These are phyloP conservation scores for Olyra latifolia DNA, from an alignment of 176 grass and related monocot genomes.

Conservation along the genomic window DNA sequence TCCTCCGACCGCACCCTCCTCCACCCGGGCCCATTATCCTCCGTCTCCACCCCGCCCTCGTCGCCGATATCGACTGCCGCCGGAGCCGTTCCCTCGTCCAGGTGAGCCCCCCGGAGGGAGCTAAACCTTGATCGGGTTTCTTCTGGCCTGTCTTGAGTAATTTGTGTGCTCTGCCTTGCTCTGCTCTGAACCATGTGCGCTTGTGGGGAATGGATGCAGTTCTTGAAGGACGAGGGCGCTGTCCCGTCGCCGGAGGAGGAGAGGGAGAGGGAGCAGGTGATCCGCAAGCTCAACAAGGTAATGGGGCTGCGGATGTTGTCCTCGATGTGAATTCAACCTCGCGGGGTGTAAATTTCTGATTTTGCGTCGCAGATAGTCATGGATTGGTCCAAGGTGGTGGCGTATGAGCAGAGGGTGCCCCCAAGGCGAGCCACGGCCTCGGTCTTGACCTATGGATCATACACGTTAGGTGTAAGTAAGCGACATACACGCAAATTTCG, in stretches of 20 bases:
- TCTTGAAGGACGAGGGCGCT: constrained; percentile 42
- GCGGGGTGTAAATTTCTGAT: neutral
- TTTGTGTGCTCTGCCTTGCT: neutral
- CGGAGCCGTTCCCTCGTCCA: constrained; percentile 48
- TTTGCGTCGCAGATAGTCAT: constrained; percentile 47
- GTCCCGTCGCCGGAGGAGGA: constrained; percentile 56
- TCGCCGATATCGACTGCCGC: constrained; percentile 41
- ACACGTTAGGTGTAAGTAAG: constrained; percentile 84
- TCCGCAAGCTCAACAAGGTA: constrained; percentile 65
- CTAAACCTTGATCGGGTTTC: neutral
- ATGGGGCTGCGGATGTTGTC: too few relatives aligned
- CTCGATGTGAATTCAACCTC: neutral
- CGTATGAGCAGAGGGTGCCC: constrained; percentile 37
- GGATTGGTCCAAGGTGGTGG: constrained; percentile 56
- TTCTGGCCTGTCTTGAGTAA: neutral
- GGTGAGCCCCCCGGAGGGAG: neutral
- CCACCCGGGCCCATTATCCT: neutral
- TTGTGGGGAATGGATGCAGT: constrained; percentile 17
- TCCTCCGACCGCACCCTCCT: neutral
- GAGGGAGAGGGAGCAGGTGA: constrained; percentile 47
- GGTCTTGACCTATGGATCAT: constrained; percentile 67
- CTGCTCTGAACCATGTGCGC: neutral
- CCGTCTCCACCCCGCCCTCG: constrained; percentile 24
- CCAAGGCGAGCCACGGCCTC: constrained; percentile 30
- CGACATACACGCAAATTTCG: neutral